Percentiles rank a stretch among this genome's conserved stretches.
These are phyloP conservation scores for Solanum hybrid DNA, from an alignment of 305 asterid species.

Conservation along the genomic window DNA sequence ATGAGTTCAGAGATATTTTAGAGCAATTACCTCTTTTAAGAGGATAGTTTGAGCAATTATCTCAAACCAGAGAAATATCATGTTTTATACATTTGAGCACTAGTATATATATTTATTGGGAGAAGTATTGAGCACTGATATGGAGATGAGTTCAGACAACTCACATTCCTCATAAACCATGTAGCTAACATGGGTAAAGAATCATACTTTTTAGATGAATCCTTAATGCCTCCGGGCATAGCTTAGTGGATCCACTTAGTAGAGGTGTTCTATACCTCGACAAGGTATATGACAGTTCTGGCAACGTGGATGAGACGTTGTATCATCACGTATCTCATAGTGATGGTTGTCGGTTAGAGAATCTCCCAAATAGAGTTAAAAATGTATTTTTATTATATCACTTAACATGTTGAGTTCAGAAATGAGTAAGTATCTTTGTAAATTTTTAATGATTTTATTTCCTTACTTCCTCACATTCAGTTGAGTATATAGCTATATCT, in stretches of 20 bases:
- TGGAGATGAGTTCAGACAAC: background rate
- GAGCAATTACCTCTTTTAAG: background rate
- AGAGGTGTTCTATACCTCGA: background rate
- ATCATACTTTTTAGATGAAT: background rate
- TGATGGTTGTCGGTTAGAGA: background rate
- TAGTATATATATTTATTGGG: background rate
- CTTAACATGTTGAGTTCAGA: background rate
- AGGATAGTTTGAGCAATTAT: background rate
- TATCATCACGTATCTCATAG: no score
- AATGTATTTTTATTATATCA: background rate
- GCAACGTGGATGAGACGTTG: background rate
- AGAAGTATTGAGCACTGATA: no score
- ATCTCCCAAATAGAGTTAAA: background rate
- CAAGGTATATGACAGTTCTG: background rate
- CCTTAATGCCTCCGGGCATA: background rate
- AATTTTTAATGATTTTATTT: no score
- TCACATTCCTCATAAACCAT: background rate
- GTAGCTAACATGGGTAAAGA: background rate
- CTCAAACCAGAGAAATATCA: no score
- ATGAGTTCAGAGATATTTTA: background rate
- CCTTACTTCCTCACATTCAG: background rate
- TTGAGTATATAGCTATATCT: no score
- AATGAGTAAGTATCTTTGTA: background rate
- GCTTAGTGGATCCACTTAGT: background rate
- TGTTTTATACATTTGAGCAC: background rate